Evolutionary conservation across 305 asterid genomes (phyloP).

Genomic region (Fraxinus sp.): DNA sequence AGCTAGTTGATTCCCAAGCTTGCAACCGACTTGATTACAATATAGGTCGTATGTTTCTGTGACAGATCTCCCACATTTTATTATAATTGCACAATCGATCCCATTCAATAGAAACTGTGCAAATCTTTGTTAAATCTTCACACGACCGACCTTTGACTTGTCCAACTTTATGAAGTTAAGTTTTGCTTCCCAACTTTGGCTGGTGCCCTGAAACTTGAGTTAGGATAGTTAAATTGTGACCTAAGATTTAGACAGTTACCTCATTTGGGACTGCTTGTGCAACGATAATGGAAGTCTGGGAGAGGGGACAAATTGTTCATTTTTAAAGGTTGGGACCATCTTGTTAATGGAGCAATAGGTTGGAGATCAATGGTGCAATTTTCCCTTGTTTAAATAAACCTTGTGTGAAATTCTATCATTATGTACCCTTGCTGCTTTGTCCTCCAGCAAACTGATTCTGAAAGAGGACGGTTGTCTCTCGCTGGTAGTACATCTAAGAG

Average conservation of each 20-base stretch:
- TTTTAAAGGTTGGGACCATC: neutral
- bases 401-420: neutral
- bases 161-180: neutral
- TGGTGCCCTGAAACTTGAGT: neutral
- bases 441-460: slow-evolving; percentile 54
- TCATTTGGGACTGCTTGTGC: neutral
- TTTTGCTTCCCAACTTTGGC: neutral
- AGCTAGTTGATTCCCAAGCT: neutral
- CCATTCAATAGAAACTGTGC: neutral
- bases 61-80: neutral
- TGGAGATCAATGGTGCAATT: neutral
- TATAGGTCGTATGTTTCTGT: neutral
- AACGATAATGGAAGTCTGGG: neutral
- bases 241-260: neutral
- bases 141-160: neutral
- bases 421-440: neutral
- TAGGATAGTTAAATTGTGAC: neutral
- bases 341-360: neutral
- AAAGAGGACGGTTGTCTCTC: slow-evolving; percentile 53
- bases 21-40: neutral
- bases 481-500: slow-evolving; percentile 63
- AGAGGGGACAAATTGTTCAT: neutral
- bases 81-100: neutral
- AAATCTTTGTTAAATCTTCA: neutral
- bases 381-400: neutral